Percentiles rank a stretch among this genome's conserved stretches.
phyloP scores from a whole-genome alignment of 148 eudicot genomes.

The Spergularia marina region DNA sequence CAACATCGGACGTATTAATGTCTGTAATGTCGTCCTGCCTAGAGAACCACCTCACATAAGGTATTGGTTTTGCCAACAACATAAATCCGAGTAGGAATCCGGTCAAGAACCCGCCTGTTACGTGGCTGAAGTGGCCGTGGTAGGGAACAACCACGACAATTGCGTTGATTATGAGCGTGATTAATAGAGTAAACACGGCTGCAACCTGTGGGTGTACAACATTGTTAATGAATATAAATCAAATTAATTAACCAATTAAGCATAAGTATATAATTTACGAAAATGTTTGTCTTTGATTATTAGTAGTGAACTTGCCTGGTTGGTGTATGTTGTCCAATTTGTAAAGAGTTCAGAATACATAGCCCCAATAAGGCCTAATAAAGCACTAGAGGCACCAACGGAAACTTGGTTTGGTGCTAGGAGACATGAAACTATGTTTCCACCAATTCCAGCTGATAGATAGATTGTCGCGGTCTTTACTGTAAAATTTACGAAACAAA shows the following conservation, averaged over 20 bases:
- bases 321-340: conserved; percentile 69
- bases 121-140: conserved; percentile 54
- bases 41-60: too few species aligned
- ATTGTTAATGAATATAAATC: background rate
- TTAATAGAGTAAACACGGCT: conserved; percentile 45
- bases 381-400: conserved; percentile 82
- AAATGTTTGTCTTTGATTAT: background rate
- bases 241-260: background rate
- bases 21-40: too few species aligned
- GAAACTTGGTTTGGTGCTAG: conserved; percentile 46
- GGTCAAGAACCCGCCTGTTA: conserved; percentile 57
- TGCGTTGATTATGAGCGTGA: conserved; percentile 44
- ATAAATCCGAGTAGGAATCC: conserved; percentile 82
- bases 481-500: conserved; percentile 20
- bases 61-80: conserved; percentile 34
- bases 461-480: conserved; percentile 65
- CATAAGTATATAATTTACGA: background rate
- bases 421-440: conserved; percentile 53
- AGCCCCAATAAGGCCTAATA: conserved; percentile 79
- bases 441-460: conserved; percentile 70
- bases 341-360: conserved; percentile 76
- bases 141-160: conserved; percentile 65
- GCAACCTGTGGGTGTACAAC: conserved; percentile 34
- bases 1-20: conserved; percentile 30
- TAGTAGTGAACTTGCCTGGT: conserved; percentile 40